Evolutionary conservation across 169 alveolate species (phyloP).

Genomic region (Plasmodium relictum): DNA sequence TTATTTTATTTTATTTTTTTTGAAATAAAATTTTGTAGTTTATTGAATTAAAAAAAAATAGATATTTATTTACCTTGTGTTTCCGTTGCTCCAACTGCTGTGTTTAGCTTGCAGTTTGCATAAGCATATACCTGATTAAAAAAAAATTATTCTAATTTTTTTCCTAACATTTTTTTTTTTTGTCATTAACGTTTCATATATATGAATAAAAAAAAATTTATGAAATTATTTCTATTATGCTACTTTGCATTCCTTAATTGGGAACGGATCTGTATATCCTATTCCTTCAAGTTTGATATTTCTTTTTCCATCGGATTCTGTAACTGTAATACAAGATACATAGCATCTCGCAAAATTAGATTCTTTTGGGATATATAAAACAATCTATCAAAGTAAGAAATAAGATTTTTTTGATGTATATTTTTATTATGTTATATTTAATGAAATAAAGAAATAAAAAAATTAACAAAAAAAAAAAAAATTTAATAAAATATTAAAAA

Average conservation of each 20-base stretch:
- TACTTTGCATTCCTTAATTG: conserved; percentile 33
- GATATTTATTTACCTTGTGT: conserved; percentile 31
- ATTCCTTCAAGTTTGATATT: conserved; percentile 72
- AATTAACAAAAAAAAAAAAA: too few species aligned
- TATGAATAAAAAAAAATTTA: too few species aligned
- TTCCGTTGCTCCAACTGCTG: conserved; percentile 59
- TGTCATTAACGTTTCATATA: too few species aligned
- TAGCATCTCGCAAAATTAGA: conserved; percentile 41
- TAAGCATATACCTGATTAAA: conserved; percentile 37
- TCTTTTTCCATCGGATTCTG: conserved; percentile 52
- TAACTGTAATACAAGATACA: conserved; percentile 30
- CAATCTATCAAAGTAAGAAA: conserved; percentile 24
- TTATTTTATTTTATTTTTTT: not conserved
- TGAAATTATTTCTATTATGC: not conserved
- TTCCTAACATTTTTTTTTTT: too few species aligned
- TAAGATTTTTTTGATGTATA: not conserved
- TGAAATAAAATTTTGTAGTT: not conserved
- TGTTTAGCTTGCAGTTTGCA: conserved; percentile 40
- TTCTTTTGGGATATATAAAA: conserved; percentile 33
- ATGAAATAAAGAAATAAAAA: too few species aligned
- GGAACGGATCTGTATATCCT: conserved; percentile 71
- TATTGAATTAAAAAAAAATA: not conserved
- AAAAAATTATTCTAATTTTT: not conserved
- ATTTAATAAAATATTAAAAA: too few species aligned
- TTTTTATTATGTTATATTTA: too few species aligned